phyloP scores from a whole-genome alignment of 352 stramenopile genomes.

The Phytophthora pistaciae region DNA sequence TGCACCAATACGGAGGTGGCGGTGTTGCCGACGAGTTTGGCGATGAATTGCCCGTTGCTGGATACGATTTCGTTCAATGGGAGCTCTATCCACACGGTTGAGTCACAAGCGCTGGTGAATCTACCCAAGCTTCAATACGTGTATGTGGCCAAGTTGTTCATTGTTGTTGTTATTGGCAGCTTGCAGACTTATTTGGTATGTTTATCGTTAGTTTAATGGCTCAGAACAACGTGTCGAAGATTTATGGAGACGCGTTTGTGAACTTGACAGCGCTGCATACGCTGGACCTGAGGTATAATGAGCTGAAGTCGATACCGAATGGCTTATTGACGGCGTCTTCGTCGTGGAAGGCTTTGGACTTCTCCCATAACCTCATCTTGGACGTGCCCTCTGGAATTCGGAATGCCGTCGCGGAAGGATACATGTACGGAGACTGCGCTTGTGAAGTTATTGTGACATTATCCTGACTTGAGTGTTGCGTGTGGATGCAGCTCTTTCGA shows the following conservation, averaged over 20 bases:
- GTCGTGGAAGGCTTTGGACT: constrained; percentile 69
- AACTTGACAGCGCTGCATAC: constrained; percentile 62
- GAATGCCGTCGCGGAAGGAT: constrained; percentile 52
- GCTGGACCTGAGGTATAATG: constrained; percentile 67
- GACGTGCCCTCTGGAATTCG: constrained; percentile 48
- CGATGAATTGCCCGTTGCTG: constrained; percentile 51
- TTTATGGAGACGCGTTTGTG: constrained; percentile 51
- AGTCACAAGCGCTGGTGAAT: constrained; percentile 54
- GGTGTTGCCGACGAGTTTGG: constrained; percentile 40
- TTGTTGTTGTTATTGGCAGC: neutral
- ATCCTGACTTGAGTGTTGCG: neutral
- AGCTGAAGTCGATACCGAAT: constrained; percentile 48
- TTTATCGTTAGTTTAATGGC: constrained; percentile 43
- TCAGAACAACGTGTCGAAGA: constrained; percentile 51
- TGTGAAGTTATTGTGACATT: neutral
- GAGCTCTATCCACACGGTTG: constrained; percentile 53
- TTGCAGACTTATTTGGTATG: neutral
- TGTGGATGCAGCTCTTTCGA: constrained; percentile 59
- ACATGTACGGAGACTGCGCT: constrained; percentile 49
- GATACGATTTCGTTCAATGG: constrained; percentile 50
- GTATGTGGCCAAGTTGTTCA: constrained; percentile 27
- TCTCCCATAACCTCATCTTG: constrained; percentile 57
- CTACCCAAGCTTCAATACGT: constrained; percentile 49
- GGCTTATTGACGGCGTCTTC: constrained; percentile 49
- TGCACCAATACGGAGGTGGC: constrained; percentile 54